Evolutionary conservation across 148 eudicot species (phyloP), one percentile per base, ranked within the genome.

Genomic region (Nepenthes gracilis): DNA sequence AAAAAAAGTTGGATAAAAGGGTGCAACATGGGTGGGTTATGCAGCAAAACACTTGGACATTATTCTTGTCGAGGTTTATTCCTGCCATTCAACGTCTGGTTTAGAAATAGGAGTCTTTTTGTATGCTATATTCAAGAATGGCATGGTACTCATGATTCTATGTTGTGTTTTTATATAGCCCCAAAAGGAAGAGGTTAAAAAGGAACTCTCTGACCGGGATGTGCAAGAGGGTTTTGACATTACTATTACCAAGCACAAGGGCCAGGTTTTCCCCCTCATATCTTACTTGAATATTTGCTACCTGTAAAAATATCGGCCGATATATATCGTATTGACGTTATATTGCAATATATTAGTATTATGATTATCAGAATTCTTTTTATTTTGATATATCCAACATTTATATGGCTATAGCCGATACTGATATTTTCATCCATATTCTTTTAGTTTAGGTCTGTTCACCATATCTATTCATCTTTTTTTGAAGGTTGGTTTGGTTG

Each of bases 181-280:
- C 13, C 84, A 74, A 51, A 82, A 74, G 60, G 95, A 86, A 78
- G 96, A 93, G 78, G 77, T 66, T 62, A 84, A 80, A 73, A 86
- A 93, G 78, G 98, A 93, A 15, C 77, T 70, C 57, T 68, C 88
- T 34, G 61, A 75, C 33, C 80, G 77, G 70, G 98, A 86, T 77
- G 87, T 86, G 65, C 83, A 79, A 43, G 91, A 82, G 64, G 71
- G 77, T 13, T 93, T 88, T 65, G 96, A 93, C 71, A 74, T 93
- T 47, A 77, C 95, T 2, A 76, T 72, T 33, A 93, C 95, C 60
- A 88, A 86, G 79, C 98, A 88, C 83, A 82, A 47, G 76, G 98
- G 98, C 69, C 96, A 88, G 95, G 98, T 88, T 60, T 64, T 34
- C 65, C 58, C 65, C 65, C 68, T 65, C 36, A 52, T 5, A 23